Evolutionary conservation across 2,329 filamentous ascomycete species (phyloP).

Genomic region (Aspergillus floridensis): DNA sequence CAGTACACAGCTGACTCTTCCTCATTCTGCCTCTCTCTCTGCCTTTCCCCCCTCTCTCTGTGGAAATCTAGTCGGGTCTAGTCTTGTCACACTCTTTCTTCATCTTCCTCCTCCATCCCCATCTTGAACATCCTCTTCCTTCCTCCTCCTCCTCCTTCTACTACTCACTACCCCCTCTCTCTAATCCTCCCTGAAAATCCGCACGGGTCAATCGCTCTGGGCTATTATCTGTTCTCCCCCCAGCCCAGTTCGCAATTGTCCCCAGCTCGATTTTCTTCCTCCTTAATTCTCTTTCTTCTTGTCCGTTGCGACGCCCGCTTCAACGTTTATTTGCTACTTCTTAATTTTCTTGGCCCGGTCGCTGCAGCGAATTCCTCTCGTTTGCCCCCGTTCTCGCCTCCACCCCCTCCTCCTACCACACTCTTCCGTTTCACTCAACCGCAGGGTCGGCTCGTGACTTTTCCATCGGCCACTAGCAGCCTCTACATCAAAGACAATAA

Average conservation of each 20-base stretch:
- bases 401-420: not conserved
- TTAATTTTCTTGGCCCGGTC: not conserved
- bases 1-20: constrained; percentile 13
- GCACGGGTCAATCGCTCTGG: constrained; percentile 11
- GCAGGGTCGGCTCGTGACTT: not conserved
- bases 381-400: not conserved
- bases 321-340: too few species aligned
- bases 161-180: not conserved
- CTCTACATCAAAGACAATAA: not conserved
- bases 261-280: not conserved
- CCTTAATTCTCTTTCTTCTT: not conserved
- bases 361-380: not conserved
- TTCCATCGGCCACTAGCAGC: not conserved
- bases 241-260: not conserved
- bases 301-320: not conserved
- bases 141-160: constrained; percentile 2
- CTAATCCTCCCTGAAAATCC: not conserved
- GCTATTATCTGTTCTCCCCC: constrained; percentile 1
- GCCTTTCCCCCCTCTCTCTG: not conserved
- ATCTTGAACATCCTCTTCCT: constrained; percentile 5
- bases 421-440: not conserved
- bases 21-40: constrained; percentile 4
- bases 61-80: not conserved
- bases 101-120: constrained; percentile 4
- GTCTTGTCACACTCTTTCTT: constrained; percentile 5